Base-by-base conservation (phyloP, 805 yeast genomes). In the Starmerella tilneyi region DNA sequence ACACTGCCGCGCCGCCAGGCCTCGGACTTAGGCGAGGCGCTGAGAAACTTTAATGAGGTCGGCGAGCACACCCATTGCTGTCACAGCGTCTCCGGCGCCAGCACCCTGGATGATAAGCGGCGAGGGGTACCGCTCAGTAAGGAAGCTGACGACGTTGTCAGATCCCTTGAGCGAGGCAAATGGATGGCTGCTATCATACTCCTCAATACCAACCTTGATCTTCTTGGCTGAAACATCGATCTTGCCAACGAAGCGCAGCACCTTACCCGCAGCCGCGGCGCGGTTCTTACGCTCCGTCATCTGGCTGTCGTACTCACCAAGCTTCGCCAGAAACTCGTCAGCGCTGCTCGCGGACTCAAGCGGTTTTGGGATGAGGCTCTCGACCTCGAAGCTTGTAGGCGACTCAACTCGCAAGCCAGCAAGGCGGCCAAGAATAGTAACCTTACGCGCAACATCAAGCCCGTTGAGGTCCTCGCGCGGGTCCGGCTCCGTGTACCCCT, bases 401-500 rank as follows among this genome's bases (percentile, higher is more conserved):
- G 92, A 80, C 61, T 80, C 81, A 30, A 92, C 84, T 48, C 76
- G 69, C 44, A 82, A 73, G 3, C 98, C 98, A 13, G 96, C 73
- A 44, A 92, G 74, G 72, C 99, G 82, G 38, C 96, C 94, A 52
- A 92, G 75, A 54, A 92, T 92, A 21, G 98, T 86, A 24, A 92
- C 96, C 66, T 92, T 92, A 74, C 99, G 81, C 35, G 99, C 99
- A 50, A 92, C 96, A 62, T 92, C 99, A 63, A 92, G 74, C 44
- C 99, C 99, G 65, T 89, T 92, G 65, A 92, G 76, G 63, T 92
- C 99, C 64, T 92, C 99, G 68, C 99, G 81, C 65, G 99, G 98
- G 65, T 92, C 99, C 41, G 99, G 99, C 68, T 92, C 98, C 33
- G 96, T 89, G 74, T 85, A 92, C 42, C 99, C 99, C 54, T 85